Evolutionary conservation across 2,329 filamentous ascomycete species (phyloP), one percentile per base, ranked within the genome.

Genomic region (Paramyrothecium sp.): DNA sequence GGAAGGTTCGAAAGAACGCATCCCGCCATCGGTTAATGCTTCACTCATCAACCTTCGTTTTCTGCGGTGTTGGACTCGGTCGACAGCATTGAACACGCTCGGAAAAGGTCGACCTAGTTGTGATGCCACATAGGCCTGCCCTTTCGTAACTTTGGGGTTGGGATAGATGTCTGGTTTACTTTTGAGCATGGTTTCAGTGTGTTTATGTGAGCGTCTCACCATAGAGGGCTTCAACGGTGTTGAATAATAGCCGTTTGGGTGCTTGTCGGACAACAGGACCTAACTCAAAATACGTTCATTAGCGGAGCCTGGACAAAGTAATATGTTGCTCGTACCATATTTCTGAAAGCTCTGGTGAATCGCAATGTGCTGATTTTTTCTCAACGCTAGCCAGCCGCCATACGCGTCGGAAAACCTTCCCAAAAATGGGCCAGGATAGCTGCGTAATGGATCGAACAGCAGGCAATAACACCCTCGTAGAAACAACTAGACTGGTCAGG

Each of bases 211-310:
- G 16, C 33, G 10, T 38, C 38, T 4, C 13, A 54, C 53, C 53
- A 30, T 54, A 23, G 12, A 54, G 17, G 3, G 53, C 53, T 17
- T 20, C 23, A 17, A 34, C 19, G 10, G 53, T 23, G 20, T 49
- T 48, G 23, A 54, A 54, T 12, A 54, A 5, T 4, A 54, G 53
- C 19, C 44, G 7, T 8, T 54, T 54, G 20, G 53, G 53, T 19
- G 38, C 53, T 17, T 54, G 53, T 26, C 53, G 38, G n/a, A 54
- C 38, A n/a, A 54, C 41, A 16, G 53, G 26, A 38, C 53, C 53
- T 54, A 22, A 7, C 10, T 44, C 7, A 19, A 44, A 19, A 44
- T 38, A 38, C 33, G 16, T 10, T 38, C 33, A 16, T 38, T 38
- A 38, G 33, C 33, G 8, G 16, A 16, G 10, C 33, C 8, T 38